Percentiles rank a stretch among this genome's conserved stretches.
These are phyloP conservation scores for Aspergillus japonicus DNA, from an alignment of 2,329 filamentous ascomycete genomes.

Conservation along the genomic window DNA sequence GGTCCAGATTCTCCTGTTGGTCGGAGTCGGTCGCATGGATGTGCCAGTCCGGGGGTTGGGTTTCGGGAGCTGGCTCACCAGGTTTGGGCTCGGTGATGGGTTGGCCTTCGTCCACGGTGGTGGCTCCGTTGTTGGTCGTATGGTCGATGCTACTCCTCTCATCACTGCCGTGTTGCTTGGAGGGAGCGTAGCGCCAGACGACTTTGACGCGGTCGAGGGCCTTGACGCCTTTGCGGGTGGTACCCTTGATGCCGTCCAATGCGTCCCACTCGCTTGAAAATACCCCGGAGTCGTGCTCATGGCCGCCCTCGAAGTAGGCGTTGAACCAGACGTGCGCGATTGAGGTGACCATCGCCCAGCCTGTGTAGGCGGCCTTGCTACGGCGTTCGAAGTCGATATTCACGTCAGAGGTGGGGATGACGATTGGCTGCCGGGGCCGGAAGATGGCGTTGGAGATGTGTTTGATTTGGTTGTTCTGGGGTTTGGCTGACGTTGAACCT, in stretches of 20 bases:
- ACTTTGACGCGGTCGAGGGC: constrained; percentile 81
- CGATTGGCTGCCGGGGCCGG: constrained; percentile 65
- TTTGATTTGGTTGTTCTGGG: constrained; percentile 43
- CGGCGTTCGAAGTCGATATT: constrained; percentile 87
- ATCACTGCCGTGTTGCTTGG: background rate
- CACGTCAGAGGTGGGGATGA: constrained; percentile 77
- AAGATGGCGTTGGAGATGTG: constrained; percentile 76
- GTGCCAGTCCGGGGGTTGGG: constrained; percentile 71
- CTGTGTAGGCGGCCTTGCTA: constrained; percentile 73
- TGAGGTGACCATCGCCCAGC: constrained; percentile 85
- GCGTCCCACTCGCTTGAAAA: constrained; percentile 71
- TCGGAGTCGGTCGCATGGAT: constrained; percentile 50
- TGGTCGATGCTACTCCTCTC: background rate
- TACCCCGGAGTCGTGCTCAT: constrained; percentile 66
- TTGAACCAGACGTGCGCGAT: constrained; percentile 98
- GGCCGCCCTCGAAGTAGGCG: constrained; percentile 82
- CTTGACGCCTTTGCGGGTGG: constrained; percentile 73
- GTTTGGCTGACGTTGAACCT: background rate
- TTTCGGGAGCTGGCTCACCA: constrained; percentile 69
- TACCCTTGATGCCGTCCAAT: constrained; percentile 95
- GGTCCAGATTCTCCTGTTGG: background rate
- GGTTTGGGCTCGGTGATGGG: constrained; percentile 65
- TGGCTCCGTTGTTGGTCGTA: constrained; percentile 11
- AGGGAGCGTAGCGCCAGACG: constrained; percentile 66
- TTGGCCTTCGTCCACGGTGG: constrained; percentile 30